Conservation (phyloP, 2,329 filamentous ascomycete genomes). For the Cercospora sp. region DNA sequence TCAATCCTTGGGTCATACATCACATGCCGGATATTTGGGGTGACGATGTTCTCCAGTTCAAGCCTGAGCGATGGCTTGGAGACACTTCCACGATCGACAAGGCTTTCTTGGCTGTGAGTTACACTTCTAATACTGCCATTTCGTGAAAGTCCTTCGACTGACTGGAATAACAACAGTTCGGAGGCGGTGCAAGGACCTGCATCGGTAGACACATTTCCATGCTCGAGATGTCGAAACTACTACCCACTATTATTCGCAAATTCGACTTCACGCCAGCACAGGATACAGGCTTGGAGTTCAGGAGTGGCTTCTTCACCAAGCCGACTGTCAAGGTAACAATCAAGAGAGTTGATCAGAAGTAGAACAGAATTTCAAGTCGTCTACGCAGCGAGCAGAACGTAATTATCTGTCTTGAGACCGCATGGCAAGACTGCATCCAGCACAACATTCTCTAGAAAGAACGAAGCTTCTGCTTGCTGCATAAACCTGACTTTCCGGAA, state of each 20-base stretch:
- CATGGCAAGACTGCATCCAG: not conserved
- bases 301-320: not conserved
- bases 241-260: not conserved
- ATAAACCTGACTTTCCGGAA: too few relatives aligned
- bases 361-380: not conserved
- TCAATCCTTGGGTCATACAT: slow-evolving; percentile 35
- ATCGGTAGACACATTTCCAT: not conserved
- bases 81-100: not conserved
- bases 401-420: too few relatives aligned
- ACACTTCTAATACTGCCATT: not conserved
- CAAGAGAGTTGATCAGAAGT: not conserved
- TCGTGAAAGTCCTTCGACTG: not conserved
- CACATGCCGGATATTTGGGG: slow-evolving; percentile 46
- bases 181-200: not conserved
- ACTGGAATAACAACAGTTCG: not conserved
- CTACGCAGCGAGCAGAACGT: too few relatives aligned
- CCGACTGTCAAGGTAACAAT: not conserved
- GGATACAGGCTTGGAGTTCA: not conserved
- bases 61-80: slow-evolving; percentile 50
- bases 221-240: not conserved
- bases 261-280: not conserved
- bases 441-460: not conserved
- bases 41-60: slow-evolving; percentile 47
- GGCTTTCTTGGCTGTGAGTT: not conserved
- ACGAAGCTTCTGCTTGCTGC: not conserved